These are phyloP conservation scores for Athelia psychrophila DNA, from an alignment of 1,284 basidiomycete species.

Conservation along the genomic window DNA sequence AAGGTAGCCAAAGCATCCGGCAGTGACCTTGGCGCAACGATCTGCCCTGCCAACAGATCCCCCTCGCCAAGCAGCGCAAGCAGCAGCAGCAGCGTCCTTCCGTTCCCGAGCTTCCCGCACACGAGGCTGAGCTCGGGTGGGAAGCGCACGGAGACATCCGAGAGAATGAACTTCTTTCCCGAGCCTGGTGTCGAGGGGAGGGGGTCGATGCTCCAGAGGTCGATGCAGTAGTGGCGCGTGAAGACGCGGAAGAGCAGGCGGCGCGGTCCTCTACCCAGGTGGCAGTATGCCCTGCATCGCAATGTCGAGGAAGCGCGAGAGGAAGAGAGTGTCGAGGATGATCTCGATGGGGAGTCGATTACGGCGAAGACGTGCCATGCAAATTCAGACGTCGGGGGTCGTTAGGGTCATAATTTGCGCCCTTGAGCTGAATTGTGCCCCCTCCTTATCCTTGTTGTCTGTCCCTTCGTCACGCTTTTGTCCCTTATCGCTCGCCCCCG, in stretches of 20 bases:
- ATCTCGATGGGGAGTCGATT: slow-evolving; percentile 87
- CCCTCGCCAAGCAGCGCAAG: slow-evolving; percentile 93
- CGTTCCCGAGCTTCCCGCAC: slow-evolving; percentile 80
- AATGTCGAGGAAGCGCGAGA: slow-evolving; percentile 79
- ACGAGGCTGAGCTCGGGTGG: slow-evolving; percentile 81
- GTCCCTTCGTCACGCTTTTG: slow-evolving; percentile 38
- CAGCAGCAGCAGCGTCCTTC: slow-evolving; percentile 81
- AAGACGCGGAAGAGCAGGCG: no score
- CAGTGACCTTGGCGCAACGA: slow-evolving; percentile 82
- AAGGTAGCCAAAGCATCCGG: slow-evolving; percentile 74
- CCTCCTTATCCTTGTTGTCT: slow-evolving; percentile 85
- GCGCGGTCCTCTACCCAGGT: slow-evolving; percentile 84
- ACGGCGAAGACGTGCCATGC: slow-evolving; percentile 75
- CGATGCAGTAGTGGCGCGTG: no score
- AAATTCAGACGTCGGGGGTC: slow-evolving; percentile 88
- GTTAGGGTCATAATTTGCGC: slow-evolving; percentile 69
- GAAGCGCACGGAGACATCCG: slow-evolving; percentile 78
- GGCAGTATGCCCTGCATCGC: slow-evolving; percentile 45
- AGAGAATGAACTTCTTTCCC: slow-evolving; percentile 73
- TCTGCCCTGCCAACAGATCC: slow-evolving; percentile 78
- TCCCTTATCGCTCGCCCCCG: slow-evolving; percentile 27
- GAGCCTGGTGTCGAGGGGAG: slow-evolving; percentile 71
- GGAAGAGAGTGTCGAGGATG: slow-evolving; percentile 73
- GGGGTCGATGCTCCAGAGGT: slow-evolving; percentile 37
- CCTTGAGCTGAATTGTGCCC: slow-evolving; percentile 32